Conservation (phyloP, 352 stramenopile species). For the Phytophthora fragariae region DNA sequence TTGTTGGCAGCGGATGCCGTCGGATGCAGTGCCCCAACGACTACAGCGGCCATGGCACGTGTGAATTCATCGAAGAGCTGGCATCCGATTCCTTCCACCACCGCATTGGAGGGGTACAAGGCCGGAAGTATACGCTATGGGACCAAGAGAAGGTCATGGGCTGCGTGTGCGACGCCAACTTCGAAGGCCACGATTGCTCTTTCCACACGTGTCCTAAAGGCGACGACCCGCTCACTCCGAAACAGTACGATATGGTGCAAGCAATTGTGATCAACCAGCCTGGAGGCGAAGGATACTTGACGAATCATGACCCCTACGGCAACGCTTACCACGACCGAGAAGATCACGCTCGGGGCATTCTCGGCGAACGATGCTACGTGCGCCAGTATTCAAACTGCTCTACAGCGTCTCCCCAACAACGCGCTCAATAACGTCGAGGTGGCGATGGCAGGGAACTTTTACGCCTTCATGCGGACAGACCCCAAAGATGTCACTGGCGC, state of each 20-base stretch:
- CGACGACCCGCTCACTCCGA: slow-evolving; percentile 68
- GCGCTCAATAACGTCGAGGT: slow-evolving; percentile 65
- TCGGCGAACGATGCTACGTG: slow-evolving; percentile 31
- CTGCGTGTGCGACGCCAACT: slow-evolving; percentile 79
- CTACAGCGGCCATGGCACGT: not conserved
- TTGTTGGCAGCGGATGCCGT: slow-evolving; percentile 37
- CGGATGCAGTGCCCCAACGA: not conserved
- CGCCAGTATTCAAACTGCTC: slow-evolving; percentile 44
- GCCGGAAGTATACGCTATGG: slow-evolving; percentile 61
- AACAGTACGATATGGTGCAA: slow-evolving; percentile 71
- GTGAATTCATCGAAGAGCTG: slow-evolving; percentile 53
- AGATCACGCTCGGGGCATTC: slow-evolving; percentile 35
- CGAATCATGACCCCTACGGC: slow-evolving; percentile 80
- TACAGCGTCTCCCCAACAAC: slow-evolving; percentile 71
- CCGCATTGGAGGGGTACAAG: slow-evolving; percentile 27
- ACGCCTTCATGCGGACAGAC: slow-evolving; percentile 38
- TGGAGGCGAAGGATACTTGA: slow-evolving; percentile 47
- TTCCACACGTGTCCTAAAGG: slow-evolving; percentile 63
- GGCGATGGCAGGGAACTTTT: not conserved
- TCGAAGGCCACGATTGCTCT: slow-evolving; percentile 58
- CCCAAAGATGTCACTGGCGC: not conserved
- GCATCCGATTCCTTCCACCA: not conserved
- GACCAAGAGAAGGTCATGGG: slow-evolving; percentile 86
- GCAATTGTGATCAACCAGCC: slow-evolving; percentile 8
- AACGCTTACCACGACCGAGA: slow-evolving; percentile 66